phyloP scores from a whole-genome alignment of 495 filamentous ascomycete genomes.

The Neurospora pannonica region DNA sequence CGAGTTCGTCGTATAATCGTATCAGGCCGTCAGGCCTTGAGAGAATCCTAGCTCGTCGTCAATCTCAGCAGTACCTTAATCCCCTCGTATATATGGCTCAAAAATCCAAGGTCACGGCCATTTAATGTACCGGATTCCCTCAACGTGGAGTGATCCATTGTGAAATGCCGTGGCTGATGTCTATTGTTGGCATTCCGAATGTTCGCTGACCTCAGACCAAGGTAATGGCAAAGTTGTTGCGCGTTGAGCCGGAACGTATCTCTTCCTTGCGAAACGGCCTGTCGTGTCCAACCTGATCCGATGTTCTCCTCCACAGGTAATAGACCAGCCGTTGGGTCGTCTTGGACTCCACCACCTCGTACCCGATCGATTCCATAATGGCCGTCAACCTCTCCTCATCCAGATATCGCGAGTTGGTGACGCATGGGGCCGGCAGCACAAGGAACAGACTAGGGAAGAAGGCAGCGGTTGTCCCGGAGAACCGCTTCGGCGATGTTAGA shows the following conservation, averaged over 20 bases:
- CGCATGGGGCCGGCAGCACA: conserved; percentile 80
- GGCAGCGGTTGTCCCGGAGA: conserved; percentile 13
- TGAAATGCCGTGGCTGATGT: neutral
- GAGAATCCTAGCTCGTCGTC: neutral
- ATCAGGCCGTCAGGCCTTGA: neutral
- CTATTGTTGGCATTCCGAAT: neutral
- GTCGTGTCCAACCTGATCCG: conserved; percentile 10
- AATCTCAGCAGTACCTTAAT: neutral
- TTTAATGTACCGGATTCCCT: neutral
- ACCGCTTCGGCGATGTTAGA: conserved; percentile 26
- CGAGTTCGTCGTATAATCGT: neutral
- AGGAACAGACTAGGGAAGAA: conserved; percentile 76
- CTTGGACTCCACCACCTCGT: conserved; percentile 54
- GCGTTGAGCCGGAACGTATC: conserved; percentile 57
- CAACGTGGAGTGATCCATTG: neutral
- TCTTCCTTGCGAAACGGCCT: conserved; percentile 51
- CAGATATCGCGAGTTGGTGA: conserved; percentile 87
- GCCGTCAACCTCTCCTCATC: conserved; percentile 57
- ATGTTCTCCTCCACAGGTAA: conserved; percentile 61
- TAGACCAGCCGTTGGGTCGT: conserved; percentile 76
- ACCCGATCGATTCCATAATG: conserved; percentile 75
- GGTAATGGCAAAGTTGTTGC: conserved; percentile 86
- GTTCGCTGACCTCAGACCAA: conserved; percentile 24
- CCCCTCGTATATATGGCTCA: neutral
- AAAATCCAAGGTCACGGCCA: neutral